Evolutionary conservation across 2,329 filamentous ascomycete species (phyloP).

Genomic region (Pseudopithomyces chartarum): DNA sequence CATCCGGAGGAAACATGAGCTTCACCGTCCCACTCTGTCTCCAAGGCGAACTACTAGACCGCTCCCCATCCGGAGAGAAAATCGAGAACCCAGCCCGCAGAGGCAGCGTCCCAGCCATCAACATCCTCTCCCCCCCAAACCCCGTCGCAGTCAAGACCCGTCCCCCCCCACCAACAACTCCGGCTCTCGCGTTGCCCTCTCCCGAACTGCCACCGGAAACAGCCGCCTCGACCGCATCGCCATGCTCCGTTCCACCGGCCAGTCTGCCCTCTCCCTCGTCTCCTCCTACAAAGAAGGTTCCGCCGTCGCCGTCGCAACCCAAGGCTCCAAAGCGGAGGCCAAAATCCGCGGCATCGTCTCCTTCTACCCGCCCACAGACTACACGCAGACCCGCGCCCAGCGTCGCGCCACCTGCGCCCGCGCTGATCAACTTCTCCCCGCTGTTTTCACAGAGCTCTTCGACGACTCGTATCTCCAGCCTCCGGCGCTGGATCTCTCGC

Average conservation of each 20-base stretch:
- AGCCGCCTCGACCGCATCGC: slow-evolving; percentile 41
- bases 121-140: slow-evolving; percentile 22
- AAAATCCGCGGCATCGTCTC: slow-evolving; percentile 62
- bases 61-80: slow-evolving; percentile 30
- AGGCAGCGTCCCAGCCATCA: slow-evolving; percentile 28
- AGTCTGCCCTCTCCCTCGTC: slow-evolving; percentile 41
- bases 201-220: slow-evolving; percentile 25
- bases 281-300: slow-evolving; percentile 43
- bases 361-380: slow-evolving; percentile 68
- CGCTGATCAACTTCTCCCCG: slow-evolving; percentile 57
- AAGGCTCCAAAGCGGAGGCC: slow-evolving; percentile 45
- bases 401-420: slow-evolving; percentile 61
- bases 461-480: slow-evolving; percentile 57
- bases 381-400: slow-evolving; percentile 63
- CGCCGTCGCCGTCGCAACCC: slow-evolving; percentile 38
- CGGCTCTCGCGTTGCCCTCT: slow-evolving; percentile 41
- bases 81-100: slow-evolving; percentile 33
- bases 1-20: slow-evolving; percentile 66
- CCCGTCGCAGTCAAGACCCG: slow-evolving; percentile 13
- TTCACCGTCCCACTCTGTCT: slow-evolving; percentile 66
- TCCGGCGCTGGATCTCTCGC: slow-evolving; percentile 55
- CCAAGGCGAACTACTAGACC: slow-evolving; percentile 52
- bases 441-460: slow-evolving; percentile 57
- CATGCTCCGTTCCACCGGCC: slow-evolving; percentile 39
- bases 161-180: slow-evolving; percentile 38